phyloP scores from a whole-genome alignment of 1,284 basidiomycete genomes.

The Rhodotorula sp. region DNA sequence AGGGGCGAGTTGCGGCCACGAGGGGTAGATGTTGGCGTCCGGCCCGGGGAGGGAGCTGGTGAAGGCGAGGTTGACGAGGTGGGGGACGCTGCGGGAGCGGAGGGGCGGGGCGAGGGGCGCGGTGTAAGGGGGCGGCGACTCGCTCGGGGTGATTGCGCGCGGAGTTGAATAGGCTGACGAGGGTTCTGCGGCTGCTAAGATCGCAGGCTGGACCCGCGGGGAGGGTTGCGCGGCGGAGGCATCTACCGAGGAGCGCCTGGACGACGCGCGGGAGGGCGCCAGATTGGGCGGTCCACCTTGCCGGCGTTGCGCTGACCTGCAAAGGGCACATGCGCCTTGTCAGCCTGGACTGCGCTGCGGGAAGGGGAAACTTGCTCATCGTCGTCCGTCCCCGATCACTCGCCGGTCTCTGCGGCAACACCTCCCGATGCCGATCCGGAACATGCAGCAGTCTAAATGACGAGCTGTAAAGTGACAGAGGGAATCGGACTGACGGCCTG shows the following conservation, averaged over 20 bases:
- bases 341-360: no score
- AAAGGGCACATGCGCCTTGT: no score
- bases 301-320: no score
- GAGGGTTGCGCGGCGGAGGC: background rate
- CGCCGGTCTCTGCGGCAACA: no score
- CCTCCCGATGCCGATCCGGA: no score
- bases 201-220: background rate
- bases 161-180: background rate
- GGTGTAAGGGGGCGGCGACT: constrained; percentile 27
- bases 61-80: constrained; percentile 22
- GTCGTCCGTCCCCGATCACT: no score
- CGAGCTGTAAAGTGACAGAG: no score
- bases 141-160: background rate
- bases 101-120: constrained; percentile 26
- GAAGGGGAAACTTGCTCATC: no score
- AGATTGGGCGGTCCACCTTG: background rate
- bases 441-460: no score
- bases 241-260: background rate
- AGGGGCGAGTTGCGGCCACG: background rate
- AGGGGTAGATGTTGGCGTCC: background rate
- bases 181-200: background rate
- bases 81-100: constrained; percentile 29
- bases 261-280: background rate
- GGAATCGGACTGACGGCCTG: no score
- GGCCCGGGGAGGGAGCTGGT: constrained; percentile 1